phyloP scores from a whole-genome alignment of 2,329 filamentous ascomycete species.

The Elsinoe necatrix region DNA sequence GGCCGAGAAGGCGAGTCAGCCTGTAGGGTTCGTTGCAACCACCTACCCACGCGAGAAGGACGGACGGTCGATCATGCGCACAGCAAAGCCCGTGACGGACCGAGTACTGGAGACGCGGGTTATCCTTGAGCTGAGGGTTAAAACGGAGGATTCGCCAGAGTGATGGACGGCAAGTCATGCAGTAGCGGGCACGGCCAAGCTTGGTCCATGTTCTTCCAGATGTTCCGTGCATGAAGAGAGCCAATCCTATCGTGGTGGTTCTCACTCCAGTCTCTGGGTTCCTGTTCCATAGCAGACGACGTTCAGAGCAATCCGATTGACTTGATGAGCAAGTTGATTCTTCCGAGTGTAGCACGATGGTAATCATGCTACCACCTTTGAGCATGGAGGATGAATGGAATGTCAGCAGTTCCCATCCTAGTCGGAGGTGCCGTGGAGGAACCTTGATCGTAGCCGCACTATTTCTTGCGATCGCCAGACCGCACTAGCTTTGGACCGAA shows the following conservation, averaged over 20 bases:
- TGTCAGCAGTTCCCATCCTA: not conserved
- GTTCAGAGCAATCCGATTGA: not conserved
- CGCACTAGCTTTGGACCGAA: not conserved
- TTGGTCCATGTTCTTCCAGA: slow-evolving; percentile 15
- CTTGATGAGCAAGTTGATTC: not conserved
- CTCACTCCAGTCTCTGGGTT: not conserved
- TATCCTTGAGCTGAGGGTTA: not conserved
- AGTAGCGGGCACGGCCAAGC: slow-evolving; percentile 11
- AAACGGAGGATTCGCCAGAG: slow-evolving; percentile 9
- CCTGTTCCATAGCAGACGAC: not conserved
- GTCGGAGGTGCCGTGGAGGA: not conserved
- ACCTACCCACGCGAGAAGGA: slow-evolving; percentile 14
- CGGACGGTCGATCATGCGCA: slow-evolving; percentile 7
- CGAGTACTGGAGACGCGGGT: not conserved
- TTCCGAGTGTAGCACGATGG: not conserved
- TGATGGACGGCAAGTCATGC: slow-evolving; percentile 11
- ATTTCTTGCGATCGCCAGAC: slow-evolving; percentile 8
- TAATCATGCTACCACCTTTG: not conserved
- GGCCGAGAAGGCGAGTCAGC: slow-evolving; percentile 4
- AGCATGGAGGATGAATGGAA: not conserved
- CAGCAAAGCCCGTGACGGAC: slow-evolving; percentile 5
- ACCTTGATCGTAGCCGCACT: slow-evolving; percentile 11
- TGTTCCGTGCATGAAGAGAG: slow-evolving; percentile 11
- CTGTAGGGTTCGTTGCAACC: slow-evolving; percentile 2
- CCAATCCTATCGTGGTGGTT: not conserved